Evolutionary conservation across 768 basidiomycete genomes (phyloP), one percentile per base, ranked within the genome.

Genomic region (Calocera viscosa): DNA sequence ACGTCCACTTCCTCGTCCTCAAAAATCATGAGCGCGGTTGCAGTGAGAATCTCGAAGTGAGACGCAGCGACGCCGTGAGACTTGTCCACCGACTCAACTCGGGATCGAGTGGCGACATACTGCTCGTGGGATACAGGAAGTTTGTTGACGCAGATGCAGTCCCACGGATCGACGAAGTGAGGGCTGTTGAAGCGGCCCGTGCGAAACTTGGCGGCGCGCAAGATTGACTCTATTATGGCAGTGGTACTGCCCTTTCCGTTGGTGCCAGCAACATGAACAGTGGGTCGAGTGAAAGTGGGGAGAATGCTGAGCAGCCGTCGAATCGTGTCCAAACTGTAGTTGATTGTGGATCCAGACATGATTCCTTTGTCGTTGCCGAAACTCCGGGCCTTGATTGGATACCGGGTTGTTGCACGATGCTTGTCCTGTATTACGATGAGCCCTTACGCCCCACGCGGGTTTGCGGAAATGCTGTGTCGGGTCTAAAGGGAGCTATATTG

Each of bases 171-270:
- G 66, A 95, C 76, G 22, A 98, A 86, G 75, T 98, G 95, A 0
- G 96, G 96, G 69, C 86, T 90, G 75, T 94, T 98, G 82, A 91
- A 98, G 38, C 89, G 82, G 7, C 92, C 96, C 12, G 90, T 80
- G 0, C 79, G 75, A n/a, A 86, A 78, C 0, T 79, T 76, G 5
- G 86, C 81, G 3, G 80, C 76, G 2, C 74, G 73, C 8, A 97
- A 77, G 71, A 91, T 88, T 47, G 91, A 91, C 0, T 90, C 84
- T 12, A 96, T 75, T 38, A 93, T 79, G 3, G 88, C 87, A 0
- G 92, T 86, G 14, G 95, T 91, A 71, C 91, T 94, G 38, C 96
- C 96, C 76, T 98, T 99, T 10, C 95, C 95, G 76, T 99, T 98
- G 0, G 96, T 99, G 0, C 96, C 96, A 8, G 93, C 86, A 67